These are phyloP conservation scores for Ceratobasidium sp. DNA, from an alignment of 1,284 basidiomycete species.

Conservation along the genomic window DNA sequence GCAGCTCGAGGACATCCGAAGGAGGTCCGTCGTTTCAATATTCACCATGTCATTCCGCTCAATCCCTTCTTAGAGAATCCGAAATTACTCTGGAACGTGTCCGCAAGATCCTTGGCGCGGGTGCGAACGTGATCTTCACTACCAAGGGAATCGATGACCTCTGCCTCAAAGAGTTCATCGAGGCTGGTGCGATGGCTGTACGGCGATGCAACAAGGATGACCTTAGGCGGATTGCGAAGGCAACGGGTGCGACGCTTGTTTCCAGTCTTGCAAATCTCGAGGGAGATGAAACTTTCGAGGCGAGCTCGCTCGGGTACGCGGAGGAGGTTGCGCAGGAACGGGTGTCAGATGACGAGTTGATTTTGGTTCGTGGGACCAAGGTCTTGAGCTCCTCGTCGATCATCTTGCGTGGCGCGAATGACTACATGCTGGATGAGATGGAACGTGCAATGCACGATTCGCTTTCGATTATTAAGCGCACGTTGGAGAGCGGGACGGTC, in stretches of 20 bases:
- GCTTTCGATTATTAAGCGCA: constrained; percentile 95
- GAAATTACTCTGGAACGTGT: constrained; percentile 98
- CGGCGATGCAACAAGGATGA: constrained; percentile 98
- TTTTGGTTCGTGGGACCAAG: constrained; percentile 97
- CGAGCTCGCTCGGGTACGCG: constrained; percentile 87
- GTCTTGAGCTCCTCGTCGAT: constrained; percentile 94
- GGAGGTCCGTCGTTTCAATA: constrained; percentile 66
- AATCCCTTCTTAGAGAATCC: constrained; percentile 71
- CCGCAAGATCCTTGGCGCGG: constrained; percentile 94
- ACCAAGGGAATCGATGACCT: constrained; percentile 99
- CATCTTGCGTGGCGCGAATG: constrained; percentile 95
- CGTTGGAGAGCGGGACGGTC: constrained; percentile 94
- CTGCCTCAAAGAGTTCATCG: constrained; percentile 98
- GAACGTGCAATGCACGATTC: constrained; percentile 96
- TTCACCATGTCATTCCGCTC: constrained; percentile 14
- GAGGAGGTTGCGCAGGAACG: constrained; percentile 98
- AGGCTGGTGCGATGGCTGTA: constrained; percentile 99
- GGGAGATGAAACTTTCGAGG: constrained; percentile 97
- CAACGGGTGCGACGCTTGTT: constrained; percentile 94
- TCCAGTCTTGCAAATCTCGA: constrained; percentile 96
- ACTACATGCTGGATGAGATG: constrained; percentile 99
- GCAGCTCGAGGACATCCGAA: constrained; percentile 96
- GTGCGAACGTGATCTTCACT: constrained; percentile 97
- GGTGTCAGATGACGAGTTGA: constrained; percentile 98
- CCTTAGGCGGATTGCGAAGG: constrained; percentile 94